Evolutionary conservation across 2,329 filamentous ascomycete genomes (phyloP).

Genomic region (Colletotrichum musicola): DNA sequence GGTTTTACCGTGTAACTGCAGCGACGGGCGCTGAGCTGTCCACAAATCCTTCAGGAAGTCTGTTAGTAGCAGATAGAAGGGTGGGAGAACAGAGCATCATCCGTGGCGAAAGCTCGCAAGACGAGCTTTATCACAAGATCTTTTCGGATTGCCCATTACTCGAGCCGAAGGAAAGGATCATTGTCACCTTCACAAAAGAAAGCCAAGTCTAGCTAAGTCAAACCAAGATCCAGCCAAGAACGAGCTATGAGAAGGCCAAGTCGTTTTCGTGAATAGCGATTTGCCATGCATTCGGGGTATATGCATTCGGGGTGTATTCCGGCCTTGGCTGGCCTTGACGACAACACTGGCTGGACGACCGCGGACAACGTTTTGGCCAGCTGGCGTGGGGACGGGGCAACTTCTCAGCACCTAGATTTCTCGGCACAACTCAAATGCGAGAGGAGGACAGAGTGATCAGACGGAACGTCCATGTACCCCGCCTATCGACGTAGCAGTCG

Average conservation of each 20-base stretch:
- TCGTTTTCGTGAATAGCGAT: background rate
- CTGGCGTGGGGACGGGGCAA: background rate
- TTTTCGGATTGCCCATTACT: background rate
- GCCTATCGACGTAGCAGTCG: background rate
- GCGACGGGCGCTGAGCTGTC: background rate
- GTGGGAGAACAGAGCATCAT: background rate
- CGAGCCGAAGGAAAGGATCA: background rate
- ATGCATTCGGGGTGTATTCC: background rate
- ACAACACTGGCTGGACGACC: background rate
- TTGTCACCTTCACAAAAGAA: background rate
- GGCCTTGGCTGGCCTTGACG: background rate
- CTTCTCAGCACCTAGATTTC: background rate
- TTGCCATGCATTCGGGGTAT: background rate
- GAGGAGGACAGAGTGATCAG: background rate
- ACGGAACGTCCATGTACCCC: slow-evolving; percentile 23
- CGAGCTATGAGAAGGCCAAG: background rate
- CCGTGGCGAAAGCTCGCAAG: background rate
- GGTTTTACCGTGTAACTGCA: slow-evolving; percentile 1
- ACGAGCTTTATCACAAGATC: background rate
- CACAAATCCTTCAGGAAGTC: background rate
- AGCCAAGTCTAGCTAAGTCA: slow-evolving; percentile 4
- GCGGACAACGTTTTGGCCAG: background rate
- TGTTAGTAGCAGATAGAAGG: background rate
- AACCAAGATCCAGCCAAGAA: slow-evolving; percentile 1
- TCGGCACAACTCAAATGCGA: slow-evolving; percentile 16